Percentiles rank a stretch among this genome's conserved stretches.
phyloP scores from a whole-genome alignment of 148 eudicot species.

The Chenopodium berlandieri region DNA sequence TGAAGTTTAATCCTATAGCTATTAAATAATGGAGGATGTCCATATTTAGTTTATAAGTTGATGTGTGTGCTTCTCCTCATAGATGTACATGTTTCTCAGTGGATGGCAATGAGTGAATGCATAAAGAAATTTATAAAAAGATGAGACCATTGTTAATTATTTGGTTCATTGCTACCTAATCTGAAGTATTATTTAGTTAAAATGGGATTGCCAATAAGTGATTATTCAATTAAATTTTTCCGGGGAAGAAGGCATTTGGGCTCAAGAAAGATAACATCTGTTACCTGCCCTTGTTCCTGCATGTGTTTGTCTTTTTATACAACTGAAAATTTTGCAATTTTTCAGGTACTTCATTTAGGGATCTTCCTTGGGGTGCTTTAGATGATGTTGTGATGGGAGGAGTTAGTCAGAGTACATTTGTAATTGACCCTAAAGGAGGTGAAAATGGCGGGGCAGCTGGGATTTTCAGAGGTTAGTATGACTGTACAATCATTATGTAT shows the following conservation, averaged over 20 bases:
- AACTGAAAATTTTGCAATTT: background rate
- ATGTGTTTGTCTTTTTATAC: background rate
- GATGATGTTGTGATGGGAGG: conserved; percentile 99
- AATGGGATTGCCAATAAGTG: background rate
- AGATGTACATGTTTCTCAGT: background rate
- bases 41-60: background rate
- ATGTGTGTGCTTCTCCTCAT: background rate
- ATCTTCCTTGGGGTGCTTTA: conserved; percentile 95
- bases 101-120: background rate
- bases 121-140: background rate
- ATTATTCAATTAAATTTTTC: background rate
- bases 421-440: conserved; percentile 70
- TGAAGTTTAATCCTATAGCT: background rate
- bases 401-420: conserved; percentile 84
- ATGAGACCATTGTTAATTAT: background rate
- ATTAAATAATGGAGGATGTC: background rate
- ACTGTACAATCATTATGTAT: background rate
- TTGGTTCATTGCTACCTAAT: background rate
- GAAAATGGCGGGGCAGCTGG: conserved; percentile 82
- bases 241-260: background rate
- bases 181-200: background rate
- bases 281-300: background rate
- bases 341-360: conserved; percentile 62
- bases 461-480: conserved; percentile 71
- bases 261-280: background rate